These are phyloP conservation scores for Globisporangium megalacanthum DNA, from an alignment of 352 stramenopile genomes.

Conservation along the genomic window DNA sequence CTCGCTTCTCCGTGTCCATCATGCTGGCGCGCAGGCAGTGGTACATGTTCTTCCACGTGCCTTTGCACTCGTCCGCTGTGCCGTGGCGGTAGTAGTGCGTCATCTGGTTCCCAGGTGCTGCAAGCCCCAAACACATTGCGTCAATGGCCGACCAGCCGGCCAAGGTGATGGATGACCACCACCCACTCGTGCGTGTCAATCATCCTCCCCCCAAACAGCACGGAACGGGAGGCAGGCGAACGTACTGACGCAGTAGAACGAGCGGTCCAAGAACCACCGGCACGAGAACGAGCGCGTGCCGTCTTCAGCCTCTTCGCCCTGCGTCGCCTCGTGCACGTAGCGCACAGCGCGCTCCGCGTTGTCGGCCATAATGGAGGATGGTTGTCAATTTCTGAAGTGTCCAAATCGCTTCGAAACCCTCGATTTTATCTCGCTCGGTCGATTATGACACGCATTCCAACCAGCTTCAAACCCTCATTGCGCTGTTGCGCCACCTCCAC, in stretches of 20 bases:
- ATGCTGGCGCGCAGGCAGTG: slow-evolving; percentile 71
- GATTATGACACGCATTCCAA: not conserved
- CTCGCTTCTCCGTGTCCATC: slow-evolving; percentile 70
- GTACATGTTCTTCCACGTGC: slow-evolving; percentile 77
- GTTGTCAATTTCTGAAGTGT: no score
- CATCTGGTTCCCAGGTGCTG: slow-evolving; percentile 77
- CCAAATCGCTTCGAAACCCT: no score
- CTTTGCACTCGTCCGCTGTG: slow-evolving; percentile 71
- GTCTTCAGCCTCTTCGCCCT: slow-evolving; percentile 20
- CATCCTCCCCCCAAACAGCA: not conserved
- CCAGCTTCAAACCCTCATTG: not conserved
- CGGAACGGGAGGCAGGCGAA: slow-evolving; percentile 4
- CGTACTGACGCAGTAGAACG: slow-evolving; percentile 85
- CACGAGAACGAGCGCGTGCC: slow-evolving; percentile 56
- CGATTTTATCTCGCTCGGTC: not conserved
- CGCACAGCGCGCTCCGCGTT: slow-evolving; percentile 58
- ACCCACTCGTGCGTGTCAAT: not conserved
- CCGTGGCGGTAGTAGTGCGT: slow-evolving; percentile 77
- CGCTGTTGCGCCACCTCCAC: not conserved
- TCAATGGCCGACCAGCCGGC: not conserved
- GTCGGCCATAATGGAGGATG: slow-evolving; percentile 10
- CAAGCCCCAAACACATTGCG: not conserved
- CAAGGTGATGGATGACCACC: not conserved
- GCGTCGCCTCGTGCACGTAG: slow-evolving; percentile 46
- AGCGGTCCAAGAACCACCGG: slow-evolving; percentile 72